Evolutionary conservation across 352 stramenopile genomes (phyloP).

Genomic region (Phytopythium boreale): DNA sequence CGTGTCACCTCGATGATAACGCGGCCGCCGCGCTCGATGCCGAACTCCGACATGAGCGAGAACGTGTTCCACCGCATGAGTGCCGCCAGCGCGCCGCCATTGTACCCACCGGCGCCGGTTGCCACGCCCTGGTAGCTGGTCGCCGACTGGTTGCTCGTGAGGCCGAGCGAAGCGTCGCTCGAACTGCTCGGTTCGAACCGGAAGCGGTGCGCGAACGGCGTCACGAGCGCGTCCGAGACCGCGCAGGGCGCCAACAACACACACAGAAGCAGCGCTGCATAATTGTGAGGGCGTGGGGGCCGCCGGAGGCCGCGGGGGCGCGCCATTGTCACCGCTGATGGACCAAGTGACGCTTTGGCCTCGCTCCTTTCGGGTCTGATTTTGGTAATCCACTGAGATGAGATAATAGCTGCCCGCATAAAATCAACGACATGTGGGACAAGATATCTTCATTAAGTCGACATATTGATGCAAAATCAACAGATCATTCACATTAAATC

Average conservation of each 20-base stretch:
- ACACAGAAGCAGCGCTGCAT: not conserved
- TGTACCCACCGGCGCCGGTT: not conserved
- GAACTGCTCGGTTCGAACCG: conserved; percentile 1
- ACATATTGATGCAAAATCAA: too few species aligned
- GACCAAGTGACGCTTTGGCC: too few species aligned
- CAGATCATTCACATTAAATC: too few species aligned
- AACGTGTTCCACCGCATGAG: conserved; percentile 63
- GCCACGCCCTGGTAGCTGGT: conserved; percentile 1
- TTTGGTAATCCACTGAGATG: too few species aligned
- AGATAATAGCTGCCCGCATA: too few species aligned
- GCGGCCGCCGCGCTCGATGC: conserved; percentile 46
- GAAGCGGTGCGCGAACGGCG: conserved; percentile 7
- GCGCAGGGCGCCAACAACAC: not conserved
- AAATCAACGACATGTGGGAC: too few species aligned
- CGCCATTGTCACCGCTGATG: too few species aligned
- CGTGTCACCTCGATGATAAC: conserved; percentile 39
- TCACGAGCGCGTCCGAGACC: not conserved
- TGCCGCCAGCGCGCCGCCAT: conserved; percentile 6
- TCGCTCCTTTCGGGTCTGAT: too few species aligned
- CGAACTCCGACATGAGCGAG: conserved; percentile 49
- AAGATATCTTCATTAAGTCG: too few species aligned
- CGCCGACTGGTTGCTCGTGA: not conserved
- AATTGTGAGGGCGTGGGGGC: too few species aligned
- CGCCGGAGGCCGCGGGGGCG: too few species aligned
- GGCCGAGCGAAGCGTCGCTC: not conserved